Conservation (phyloP, 225 moss, liverwort and hornwort species). For the Marchantia polymorpha region DNA sequence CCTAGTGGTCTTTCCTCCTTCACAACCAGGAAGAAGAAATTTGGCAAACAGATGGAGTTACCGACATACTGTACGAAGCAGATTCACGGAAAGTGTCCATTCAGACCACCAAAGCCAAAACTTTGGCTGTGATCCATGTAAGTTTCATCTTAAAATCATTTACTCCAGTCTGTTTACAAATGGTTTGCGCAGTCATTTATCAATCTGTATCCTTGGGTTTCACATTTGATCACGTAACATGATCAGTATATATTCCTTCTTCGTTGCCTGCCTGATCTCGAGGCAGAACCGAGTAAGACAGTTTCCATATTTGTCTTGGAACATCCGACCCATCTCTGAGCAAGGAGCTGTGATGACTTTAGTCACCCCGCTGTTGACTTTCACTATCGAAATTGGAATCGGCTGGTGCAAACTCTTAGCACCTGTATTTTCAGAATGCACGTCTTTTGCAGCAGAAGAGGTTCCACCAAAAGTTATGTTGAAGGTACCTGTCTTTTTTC, state of each 20-base stretch:
- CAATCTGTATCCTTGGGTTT: background rate
- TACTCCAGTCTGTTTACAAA: background rate
- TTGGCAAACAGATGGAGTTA: constrained; percentile 87
- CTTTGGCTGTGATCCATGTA: constrained; percentile 74
- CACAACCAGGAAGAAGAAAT: constrained; percentile 55
- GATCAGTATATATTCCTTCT: background rate
- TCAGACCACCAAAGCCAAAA: constrained; percentile 82
- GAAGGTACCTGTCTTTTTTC: constrained; percentile 51
- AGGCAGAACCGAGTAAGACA: constrained; percentile 68
- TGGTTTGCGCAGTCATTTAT: no score
- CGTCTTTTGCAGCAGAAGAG: constrained; percentile 56
- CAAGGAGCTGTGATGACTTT: constrained; percentile 64
- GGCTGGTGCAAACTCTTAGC: constrained; percentile 82
- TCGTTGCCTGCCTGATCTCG: background rate
- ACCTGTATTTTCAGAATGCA: constrained; percentile 55
- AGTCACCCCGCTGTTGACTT: constrained; percentile 50
- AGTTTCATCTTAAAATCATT: background rate
- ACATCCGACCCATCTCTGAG: constrained; percentile 63
- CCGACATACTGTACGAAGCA: constrained; percentile 62
- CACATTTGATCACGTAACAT: no score
- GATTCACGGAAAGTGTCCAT: constrained; percentile 55
- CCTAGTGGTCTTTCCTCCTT: background rate
- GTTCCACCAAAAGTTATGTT: constrained; percentile 84
- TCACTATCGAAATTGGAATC: constrained; percentile 68
- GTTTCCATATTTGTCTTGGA: constrained; percentile 79